A percentile compares a stretch with the other conserved stretches of the same genome.
phyloP scores from a whole-genome alignment of 148 eudicot species.

The Silene conica region DNA sequence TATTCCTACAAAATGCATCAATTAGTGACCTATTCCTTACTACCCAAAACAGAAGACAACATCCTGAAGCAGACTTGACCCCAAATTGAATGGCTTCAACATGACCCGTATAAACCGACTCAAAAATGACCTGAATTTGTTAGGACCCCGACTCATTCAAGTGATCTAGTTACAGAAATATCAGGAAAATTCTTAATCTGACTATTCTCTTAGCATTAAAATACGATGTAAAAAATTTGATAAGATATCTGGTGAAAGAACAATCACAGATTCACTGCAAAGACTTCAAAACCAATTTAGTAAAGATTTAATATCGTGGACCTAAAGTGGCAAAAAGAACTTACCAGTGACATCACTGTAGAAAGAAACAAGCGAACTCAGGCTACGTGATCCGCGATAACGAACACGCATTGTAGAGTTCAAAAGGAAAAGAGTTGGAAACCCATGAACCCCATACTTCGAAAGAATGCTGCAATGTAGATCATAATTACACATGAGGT shows the following conservation, averaged over 20 bases:
- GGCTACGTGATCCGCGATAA: constrained; percentile 75
- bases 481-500: constrained; percentile 4
- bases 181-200: background rate
- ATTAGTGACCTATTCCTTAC: background rate
- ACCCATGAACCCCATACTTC: constrained; percentile 91
- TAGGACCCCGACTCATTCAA: background rate
- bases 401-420: constrained; percentile 84
- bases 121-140: background rate
- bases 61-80: background rate
- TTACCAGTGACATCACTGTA: constrained; percentile 73
- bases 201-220: background rate
- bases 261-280: background rate
- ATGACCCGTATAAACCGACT: background rate
- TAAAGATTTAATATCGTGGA: background rate
- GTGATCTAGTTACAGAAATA: background rate
- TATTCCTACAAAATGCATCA: constrained; percentile 38
- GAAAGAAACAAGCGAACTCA: constrained; percentile 65
- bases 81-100: background rate
- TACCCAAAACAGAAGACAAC: background rate
- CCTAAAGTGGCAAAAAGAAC: constrained; percentile 1
- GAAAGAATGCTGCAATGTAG: constrained; percentile 69
- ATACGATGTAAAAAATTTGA: background rate
- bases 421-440: constrained; percentile 79
- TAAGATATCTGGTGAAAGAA: background rate
- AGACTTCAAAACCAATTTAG: background rate